phyloP scores from a whole-genome alignment of 73 alveolate genomes.

The Paramecium primaurelia region DNA sequence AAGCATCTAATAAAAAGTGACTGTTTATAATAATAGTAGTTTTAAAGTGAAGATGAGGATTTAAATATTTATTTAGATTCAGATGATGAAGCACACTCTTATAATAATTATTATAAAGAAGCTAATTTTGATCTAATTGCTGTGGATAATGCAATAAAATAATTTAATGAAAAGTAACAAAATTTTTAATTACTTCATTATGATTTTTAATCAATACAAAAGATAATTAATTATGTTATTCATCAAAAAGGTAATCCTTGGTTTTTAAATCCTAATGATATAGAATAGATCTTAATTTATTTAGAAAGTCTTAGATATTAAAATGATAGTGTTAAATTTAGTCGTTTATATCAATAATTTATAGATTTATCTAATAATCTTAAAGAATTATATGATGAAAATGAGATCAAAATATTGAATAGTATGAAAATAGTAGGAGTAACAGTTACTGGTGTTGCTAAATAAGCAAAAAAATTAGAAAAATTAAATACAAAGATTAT shows the following conservation, averaged over 20 bases:
- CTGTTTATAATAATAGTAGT: not conserved
- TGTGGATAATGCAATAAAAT: not conserved
- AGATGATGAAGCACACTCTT: not conserved
- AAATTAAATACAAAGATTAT: conserved; percentile 71
- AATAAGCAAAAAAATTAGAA: conserved; percentile 70
- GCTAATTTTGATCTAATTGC: not conserved
- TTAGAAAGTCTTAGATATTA: not conserved
- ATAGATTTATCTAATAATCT: not conserved
- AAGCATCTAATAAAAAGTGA: not conserved
- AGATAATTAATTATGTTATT: not conserved
- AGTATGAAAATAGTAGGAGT: conserved; percentile 74
- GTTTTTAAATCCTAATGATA: not conserved
- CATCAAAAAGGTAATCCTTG: not conserved
- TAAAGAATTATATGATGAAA: not conserved
- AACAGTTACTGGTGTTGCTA: conserved; percentile 92
- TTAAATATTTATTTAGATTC: not conserved
- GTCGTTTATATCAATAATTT: not conserved
- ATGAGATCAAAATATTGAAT: not conserved
- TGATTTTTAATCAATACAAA: not conserved
- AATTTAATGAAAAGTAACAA: not conserved
- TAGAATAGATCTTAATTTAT: not conserved
- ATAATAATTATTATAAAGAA: not conserved
- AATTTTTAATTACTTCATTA: not conserved
- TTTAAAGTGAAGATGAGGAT: not conserved
- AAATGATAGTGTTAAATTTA: not conserved